A percentile compares a stretch with the other conserved stretches of the same genome.
These are phyloP conservation scores for Phytophthora palmivora DNA, from an alignment of 352 stramenopile genomes.

Conservation along the genomic window DNA sequence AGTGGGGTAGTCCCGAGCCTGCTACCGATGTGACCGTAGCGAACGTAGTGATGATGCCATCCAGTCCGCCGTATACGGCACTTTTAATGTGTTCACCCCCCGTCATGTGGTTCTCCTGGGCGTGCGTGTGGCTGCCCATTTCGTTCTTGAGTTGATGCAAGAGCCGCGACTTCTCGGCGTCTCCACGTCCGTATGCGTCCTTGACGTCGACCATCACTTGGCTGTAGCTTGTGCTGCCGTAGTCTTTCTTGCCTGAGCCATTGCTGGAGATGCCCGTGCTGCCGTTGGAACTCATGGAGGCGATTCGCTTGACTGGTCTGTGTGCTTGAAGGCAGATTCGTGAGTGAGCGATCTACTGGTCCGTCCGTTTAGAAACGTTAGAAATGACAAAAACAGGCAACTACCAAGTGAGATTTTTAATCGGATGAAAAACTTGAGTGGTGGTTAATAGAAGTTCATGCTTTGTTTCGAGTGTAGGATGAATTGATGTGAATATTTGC, in stretches of 20 bases:
- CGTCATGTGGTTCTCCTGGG: conserved; percentile 75
- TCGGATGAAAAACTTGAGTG: no score
- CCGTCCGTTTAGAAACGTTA: conserved; percentile 29
- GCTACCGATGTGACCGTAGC: conserved; percentile 95
- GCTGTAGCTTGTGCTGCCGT: conserved; percentile 51
- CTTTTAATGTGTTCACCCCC: conserved; percentile 86
- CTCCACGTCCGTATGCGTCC: conserved; percentile 50
- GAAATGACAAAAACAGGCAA: no score
- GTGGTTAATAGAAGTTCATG: no score
- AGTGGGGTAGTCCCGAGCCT: conserved; percentile 86
- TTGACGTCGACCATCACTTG: conserved; percentile 65
- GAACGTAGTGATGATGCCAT: conserved; percentile 97
- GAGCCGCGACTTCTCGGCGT: conserved; percentile 60
- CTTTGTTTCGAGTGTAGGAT: not conserved
- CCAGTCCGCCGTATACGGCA: conserved; percentile 95
- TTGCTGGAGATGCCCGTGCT: conserved; percentile 33
- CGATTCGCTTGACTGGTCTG: conserved; percentile 10
- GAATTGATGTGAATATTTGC: not conserved
- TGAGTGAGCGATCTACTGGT: conserved; percentile 11
- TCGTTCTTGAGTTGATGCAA: conserved; percentile 78
- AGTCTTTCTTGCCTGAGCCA: conserved; percentile 43
- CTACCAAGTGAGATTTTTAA: no score
- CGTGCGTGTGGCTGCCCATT: conserved; percentile 62
- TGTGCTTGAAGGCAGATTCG: conserved; percentile 24
- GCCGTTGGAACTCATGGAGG: conserved; percentile 40